These are phyloP conservation scores for Microdochium bolleyi DNA, from an alignment of 2,329 filamentous ascomycete species.

Conservation along the genomic window DNA sequence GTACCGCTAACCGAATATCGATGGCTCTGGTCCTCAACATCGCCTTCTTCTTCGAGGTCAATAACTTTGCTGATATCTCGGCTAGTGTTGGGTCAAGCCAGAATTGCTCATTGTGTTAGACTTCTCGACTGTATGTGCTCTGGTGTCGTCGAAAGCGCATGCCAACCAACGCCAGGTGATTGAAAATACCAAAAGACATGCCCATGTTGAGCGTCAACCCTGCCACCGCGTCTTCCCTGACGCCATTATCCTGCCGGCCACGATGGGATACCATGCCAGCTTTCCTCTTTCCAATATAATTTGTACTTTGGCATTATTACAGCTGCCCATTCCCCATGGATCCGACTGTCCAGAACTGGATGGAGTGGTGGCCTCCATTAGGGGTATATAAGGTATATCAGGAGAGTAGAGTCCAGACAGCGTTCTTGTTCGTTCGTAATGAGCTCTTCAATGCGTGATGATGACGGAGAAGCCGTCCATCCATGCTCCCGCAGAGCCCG, in stretches of 20 bases:
- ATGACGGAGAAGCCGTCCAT: slow-evolving; percentile 81
- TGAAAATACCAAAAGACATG: too few relatives aligned
- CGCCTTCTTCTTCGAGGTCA: too few relatives aligned
- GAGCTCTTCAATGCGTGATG: slow-evolving; percentile 51
- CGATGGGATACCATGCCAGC: neutral
- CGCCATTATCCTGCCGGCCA: neutral
- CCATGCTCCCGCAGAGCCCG: slow-evolving; percentile 74
- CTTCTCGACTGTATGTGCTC: too few relatives aligned
- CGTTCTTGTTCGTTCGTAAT: neutral
- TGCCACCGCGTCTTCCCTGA: neutral
- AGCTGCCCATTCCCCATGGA: neutral
- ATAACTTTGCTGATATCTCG: too few relatives aligned
- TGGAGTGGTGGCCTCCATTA: neutral
- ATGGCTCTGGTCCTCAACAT: too few relatives aligned
- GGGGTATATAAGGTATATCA: neutral
- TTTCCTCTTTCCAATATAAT: neutral
- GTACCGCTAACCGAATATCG: too few relatives aligned
- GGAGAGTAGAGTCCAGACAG: neutral
- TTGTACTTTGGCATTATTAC: neutral
- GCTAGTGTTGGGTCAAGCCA: too few relatives aligned
- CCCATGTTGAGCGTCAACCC: too few relatives aligned
- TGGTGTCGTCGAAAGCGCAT: too few relatives aligned
- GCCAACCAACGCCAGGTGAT: too few relatives aligned
- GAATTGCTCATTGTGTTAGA: too few relatives aligned
- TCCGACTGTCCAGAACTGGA: neutral